Conservation (phyloP, 768 basidiomycete species). For the Stropharia rugosoannulata region DNA sequence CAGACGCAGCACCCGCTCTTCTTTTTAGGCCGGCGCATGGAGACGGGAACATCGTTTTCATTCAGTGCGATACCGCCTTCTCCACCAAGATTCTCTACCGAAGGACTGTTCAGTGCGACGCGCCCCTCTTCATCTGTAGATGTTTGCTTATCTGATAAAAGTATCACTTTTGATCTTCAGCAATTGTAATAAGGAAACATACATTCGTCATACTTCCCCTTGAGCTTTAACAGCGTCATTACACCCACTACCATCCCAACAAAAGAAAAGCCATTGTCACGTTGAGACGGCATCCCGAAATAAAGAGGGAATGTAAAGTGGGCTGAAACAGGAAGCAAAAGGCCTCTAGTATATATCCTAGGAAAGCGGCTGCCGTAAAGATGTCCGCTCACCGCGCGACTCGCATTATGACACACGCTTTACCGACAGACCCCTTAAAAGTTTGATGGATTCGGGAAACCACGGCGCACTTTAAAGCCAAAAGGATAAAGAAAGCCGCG, state of each 20-base stretch:
- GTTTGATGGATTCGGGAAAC: no score
- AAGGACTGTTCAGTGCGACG: constrained; percentile 24
- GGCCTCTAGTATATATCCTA: no score
- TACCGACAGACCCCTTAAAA: no score
- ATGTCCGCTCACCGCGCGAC: no score
- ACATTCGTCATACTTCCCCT: constrained; percentile 34
- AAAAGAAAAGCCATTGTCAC: constrained; percentile 27
- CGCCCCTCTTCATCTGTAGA: constrained; percentile 40
- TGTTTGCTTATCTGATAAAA: constrained; percentile 37
- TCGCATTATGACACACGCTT: no score
- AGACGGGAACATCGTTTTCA: constrained; percentile 27
- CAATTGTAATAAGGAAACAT: constrained; percentile 14
- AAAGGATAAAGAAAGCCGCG: background rate
- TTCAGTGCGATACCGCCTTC: constrained; percentile 32
- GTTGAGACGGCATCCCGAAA: constrained; percentile 11
- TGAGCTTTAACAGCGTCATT: constrained; percentile 47
- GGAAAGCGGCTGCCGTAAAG: no score
- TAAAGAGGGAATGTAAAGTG: background rate
- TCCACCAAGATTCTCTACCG: constrained; percentile 18
- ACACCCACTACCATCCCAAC: constrained; percentile 41
- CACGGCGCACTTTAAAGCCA: background rate
- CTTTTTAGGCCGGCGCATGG: constrained; percentile 31
- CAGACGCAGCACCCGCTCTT: constrained; percentile 45
- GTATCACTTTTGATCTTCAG: background rate
- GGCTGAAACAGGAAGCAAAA: background rate